Conservation (phyloP, 1,139 yeast genomes). For the Zhuliangozyma blackwelliae region DNA sequence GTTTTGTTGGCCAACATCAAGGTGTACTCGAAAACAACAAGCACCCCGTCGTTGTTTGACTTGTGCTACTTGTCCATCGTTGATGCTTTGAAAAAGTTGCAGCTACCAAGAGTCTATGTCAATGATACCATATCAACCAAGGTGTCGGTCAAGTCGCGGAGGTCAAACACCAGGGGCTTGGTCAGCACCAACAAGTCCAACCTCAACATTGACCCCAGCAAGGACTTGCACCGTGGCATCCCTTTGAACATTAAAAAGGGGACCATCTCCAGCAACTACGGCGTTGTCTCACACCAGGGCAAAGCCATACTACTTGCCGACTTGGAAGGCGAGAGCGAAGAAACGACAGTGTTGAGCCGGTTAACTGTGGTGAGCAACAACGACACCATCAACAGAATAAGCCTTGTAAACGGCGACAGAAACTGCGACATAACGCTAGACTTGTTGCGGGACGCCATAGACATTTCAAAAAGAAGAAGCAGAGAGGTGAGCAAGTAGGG, state of each 20-base stretch:
- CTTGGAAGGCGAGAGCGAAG: constrained; percentile 79
- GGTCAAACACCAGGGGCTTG: constrained; percentile 30
- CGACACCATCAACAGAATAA: constrained; percentile 13
- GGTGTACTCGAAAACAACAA: constrained; percentile 50
- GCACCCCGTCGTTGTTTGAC: constrained; percentile 74
- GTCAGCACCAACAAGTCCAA: constrained; percentile 41
- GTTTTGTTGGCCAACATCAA: constrained; percentile 72
- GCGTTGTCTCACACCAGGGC: constrained; percentile 41
- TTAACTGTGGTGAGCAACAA: constrained; percentile 31
- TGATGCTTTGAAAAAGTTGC: constrained; percentile 56
- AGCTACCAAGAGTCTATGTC: constrained; percentile 63
- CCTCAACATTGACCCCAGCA: constrained; percentile 24
- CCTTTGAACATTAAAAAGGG: constrained; percentile 29
- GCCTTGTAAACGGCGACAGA: constrained; percentile 18
- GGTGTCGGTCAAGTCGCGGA: constrained; percentile 49
- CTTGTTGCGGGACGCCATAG: constrained; percentile 35
- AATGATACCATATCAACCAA: constrained; percentile 52
- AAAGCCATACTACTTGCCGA: constrained; percentile 55
- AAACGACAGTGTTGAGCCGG: constrained; percentile 42
- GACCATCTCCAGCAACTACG: constrained; percentile 61
- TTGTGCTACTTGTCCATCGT: constrained; percentile 68
- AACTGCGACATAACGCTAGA: constrained; percentile 39
- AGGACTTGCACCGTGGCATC: constrained; percentile 24
- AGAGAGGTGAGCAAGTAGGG: constrained; percentile 2
- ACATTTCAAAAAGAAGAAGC: too few relatives aligned